Evolutionary conservation across 2,329 filamentous ascomycete species (phyloP).

Genomic region (Aschersonia sp.): DNA sequence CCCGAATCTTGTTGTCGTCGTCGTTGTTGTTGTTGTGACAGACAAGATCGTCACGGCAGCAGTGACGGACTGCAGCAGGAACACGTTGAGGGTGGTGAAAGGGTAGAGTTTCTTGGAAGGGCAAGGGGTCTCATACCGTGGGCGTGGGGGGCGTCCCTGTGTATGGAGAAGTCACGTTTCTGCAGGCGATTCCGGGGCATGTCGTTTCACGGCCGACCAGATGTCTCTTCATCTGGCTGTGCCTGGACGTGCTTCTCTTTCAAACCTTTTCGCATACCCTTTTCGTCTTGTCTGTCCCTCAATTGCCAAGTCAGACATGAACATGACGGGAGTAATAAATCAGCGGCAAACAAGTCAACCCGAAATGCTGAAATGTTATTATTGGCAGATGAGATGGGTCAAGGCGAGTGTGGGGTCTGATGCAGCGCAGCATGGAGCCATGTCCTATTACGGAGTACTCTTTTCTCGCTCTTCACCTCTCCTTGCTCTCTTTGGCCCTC

Average conservation of each 20-base stretch:
- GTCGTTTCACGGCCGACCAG: neutral
- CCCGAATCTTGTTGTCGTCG: too few relatives aligned
- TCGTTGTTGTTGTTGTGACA: too few relatives aligned
- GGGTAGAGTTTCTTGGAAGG: neutral
- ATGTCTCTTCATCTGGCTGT: neutral
- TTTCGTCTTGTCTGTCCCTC: too few relatives aligned
- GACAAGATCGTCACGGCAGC: neutral
- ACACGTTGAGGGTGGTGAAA: neutral
- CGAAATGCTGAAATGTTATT: neutral
- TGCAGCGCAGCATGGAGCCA: too few relatives aligned
- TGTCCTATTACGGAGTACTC: too few relatives aligned
- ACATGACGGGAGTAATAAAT: neutral
- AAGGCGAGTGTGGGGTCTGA: neutral
- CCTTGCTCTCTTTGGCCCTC: too few relatives aligned
- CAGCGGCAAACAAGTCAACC: neutral
- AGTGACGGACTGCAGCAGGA: neutral
- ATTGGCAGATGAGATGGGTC: neutral
- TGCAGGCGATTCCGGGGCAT: constrained; percentile 19
- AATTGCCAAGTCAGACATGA: too few relatives aligned
- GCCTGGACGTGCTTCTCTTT: neutral
- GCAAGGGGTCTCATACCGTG: constrained; percentile 1
- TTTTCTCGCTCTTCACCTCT: too few relatives aligned
- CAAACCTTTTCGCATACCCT: too few relatives aligned
- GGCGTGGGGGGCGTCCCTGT: constrained; percentile 11
- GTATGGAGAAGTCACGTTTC: constrained; percentile 20